Percentiles rank a stretch among this genome's conserved stretches.
Evolutionary conservation across 306 rosid genomes (phyloP).

Genomic region (Astragalus glycyphyllos): DNA sequence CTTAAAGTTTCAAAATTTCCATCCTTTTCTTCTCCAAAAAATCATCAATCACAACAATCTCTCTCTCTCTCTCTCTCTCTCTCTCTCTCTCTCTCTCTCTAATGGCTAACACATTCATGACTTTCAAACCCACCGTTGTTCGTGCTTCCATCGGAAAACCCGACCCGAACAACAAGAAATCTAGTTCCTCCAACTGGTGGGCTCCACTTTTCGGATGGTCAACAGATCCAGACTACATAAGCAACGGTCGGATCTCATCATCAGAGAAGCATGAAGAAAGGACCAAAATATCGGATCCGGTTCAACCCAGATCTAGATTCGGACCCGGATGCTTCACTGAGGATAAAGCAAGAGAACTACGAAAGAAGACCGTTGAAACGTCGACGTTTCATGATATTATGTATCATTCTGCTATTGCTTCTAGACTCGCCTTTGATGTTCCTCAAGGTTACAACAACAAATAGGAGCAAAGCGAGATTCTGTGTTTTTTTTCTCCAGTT

Average conservation of each 20-base stretch:
- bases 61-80: not conserved
- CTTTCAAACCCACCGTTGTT: conserved; percentile 47
- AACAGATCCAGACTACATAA: conserved; percentile 69
- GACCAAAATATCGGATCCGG: not conserved
- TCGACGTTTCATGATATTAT: conserved; percentile 74
- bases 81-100: not conserved
- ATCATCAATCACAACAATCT: not conserved
- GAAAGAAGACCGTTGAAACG: conserved; percentile 65
- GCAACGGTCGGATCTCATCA: not conserved
- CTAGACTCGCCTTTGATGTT: conserved; percentile 71
- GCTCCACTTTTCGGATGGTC: conserved; percentile 66
- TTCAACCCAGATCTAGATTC: conserved; percentile 46
- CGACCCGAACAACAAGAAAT: conserved; percentile 48
- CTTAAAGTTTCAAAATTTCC: not conserved
- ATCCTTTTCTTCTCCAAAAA: not conserved
- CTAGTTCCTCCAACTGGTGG: conserved; percentile 68
- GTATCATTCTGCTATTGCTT: conserved; percentile 84
- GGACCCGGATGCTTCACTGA: conserved; percentile 68
- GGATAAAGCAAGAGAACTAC: conserved; percentile 71
- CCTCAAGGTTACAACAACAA: conserved; percentile 37
- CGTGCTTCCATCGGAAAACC: conserved; percentile 49
- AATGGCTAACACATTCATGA: conserved; percentile 58
- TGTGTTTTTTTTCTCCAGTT: not conserved
- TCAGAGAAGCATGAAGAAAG: not conserved
- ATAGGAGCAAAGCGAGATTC: not conserved